A percentile compares a stretch with the other conserved stretches of the same genome.
Evolutionary conservation across 2,329 filamentous ascomycete species (phyloP).

Genomic region (Daldinia sp.): DNA sequence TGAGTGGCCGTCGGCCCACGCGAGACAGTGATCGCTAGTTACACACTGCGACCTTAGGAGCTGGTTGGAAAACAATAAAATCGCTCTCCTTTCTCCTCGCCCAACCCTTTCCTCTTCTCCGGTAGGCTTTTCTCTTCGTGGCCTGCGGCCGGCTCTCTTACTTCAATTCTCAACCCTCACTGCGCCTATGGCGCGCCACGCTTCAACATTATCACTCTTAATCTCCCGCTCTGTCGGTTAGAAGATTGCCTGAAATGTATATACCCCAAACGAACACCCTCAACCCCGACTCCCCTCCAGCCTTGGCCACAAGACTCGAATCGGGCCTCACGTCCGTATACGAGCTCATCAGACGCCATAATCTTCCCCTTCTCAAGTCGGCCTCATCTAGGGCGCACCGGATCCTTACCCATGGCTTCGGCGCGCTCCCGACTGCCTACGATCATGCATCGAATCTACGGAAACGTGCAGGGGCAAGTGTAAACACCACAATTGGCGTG

Average conservation of each 20-base stretch:
- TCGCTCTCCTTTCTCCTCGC: constrained; percentile 36
- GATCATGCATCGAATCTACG: constrained; percentile 23
- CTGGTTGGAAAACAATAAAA: constrained; percentile 34
- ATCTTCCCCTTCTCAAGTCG: constrained; percentile 21
- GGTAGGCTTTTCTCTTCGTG: constrained; percentile 28
- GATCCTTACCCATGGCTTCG: constrained; percentile 20
- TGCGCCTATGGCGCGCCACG: constrained; percentile 35
- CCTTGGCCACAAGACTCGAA: constrained; percentile 25
- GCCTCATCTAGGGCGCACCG: constrained; percentile 7
- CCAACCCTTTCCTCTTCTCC: constrained; percentile 22
- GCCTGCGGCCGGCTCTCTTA: constrained; percentile 11
- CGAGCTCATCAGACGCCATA: constrained; percentile 22
- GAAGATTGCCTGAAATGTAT: constrained; percentile 38
- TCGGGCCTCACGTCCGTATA: constrained; percentile 12
- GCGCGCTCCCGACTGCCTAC: constrained; percentile 14
- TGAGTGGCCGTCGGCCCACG: constrained; percentile 36
- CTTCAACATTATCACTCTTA: constrained; percentile 25
- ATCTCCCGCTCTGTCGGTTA: constrained; percentile 19
- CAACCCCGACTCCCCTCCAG: constrained; percentile 28
- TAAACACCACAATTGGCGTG: constrained; percentile 45
- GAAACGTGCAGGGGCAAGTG: constrained; percentile 35
- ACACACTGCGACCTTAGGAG: constrained; percentile 36
- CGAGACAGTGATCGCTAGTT: constrained; percentile 42
- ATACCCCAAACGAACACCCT: constrained; percentile 35
- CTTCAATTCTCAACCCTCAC: constrained; percentile 32